Evolutionary conservation across 164 flowering plant genomes (phyloP), one percentile per base, ranked within the genome.

Genomic region (Aristolochia contorta): DNA sequence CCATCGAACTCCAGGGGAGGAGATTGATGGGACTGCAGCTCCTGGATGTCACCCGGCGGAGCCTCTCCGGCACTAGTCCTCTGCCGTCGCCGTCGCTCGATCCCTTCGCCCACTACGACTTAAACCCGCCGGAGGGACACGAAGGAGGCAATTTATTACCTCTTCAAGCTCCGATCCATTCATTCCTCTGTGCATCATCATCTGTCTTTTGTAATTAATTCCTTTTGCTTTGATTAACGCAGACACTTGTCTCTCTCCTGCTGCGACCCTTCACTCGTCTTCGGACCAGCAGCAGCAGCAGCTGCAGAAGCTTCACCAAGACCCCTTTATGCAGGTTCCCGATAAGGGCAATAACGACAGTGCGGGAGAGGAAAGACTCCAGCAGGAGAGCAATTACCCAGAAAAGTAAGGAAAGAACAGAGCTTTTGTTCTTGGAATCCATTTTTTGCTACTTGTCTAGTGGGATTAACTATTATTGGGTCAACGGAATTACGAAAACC

Each of bases 1-100:
- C 98, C 25, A 71, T 92, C 58, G 96, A 87, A 65, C 79, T 84
- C 6, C 92, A 91, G 61, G 77, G 84, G 4, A 72, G 96, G 56
- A 87, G 94, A 45, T 61, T 93, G 55, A 75, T 84, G 85, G 84
- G 76, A 72, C 68, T 93, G 59, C 96, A 87, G 50, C 83, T 93
- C 46, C 69, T 75, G 13, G 96, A 87, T 64, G 50, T 86, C 56
- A 87, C 81, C 55, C 82, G 78, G 66, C 78, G 69, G 9, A 52
- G 30, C 23, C 51, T 58, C 19, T 43, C 63, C 19, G 27, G 53
- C 18, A 22, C 27, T 1, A 20, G 71, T 19, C 65, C 43, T n/a
- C 25, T 41, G 4, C 54, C 63, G 15, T 25, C 54, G 20, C 54
- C 54, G 5, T 25, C 54, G 14, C 54, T 33, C 21, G 22, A 47